Conservation (phyloP, 148 eudicot genomes). For the Rhododendron kiyosumense region DNA sequence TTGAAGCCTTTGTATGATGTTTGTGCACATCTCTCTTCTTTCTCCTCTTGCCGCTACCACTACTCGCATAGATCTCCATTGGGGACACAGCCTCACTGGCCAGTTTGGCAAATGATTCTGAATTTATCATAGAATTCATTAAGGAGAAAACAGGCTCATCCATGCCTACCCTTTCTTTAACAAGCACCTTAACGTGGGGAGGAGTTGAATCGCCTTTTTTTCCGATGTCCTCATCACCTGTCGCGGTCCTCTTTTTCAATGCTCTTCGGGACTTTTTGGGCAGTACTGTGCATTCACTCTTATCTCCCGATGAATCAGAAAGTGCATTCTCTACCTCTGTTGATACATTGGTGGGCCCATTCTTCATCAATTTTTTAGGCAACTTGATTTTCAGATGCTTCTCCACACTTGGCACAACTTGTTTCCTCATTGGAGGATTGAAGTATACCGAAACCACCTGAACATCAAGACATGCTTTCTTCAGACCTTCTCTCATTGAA, state of each 20-base stretch:
- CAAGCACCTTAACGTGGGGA: neutral
- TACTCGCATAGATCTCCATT: neutral
- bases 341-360: neutral
- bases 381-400: neutral
- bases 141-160: neutral
- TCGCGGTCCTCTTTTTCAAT: neutral
- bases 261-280: conserved; percentile 21
- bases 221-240: neutral
- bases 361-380: neutral
- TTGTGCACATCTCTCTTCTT: neutral
- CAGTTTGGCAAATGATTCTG: neutral
- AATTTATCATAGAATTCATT: neutral
- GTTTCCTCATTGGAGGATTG: neutral
- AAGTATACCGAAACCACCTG: conserved; percentile 22
- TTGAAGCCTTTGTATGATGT: neutral
- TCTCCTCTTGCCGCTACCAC: neutral
- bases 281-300: neutral
- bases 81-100: neutral
- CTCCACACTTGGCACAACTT: neutral
- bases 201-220: neutral
- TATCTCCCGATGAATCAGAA: neutral
- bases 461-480: neutral
- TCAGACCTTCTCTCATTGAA: neutral
- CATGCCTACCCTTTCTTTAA: neutral
- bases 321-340: conserved; percentile 1